Evolutionary conservation across 495 filamentous ascomycete genomes (phyloP), one percentile per base, ranked within the genome.

Genomic region (Hyaloscypha hepaticicola): DNA sequence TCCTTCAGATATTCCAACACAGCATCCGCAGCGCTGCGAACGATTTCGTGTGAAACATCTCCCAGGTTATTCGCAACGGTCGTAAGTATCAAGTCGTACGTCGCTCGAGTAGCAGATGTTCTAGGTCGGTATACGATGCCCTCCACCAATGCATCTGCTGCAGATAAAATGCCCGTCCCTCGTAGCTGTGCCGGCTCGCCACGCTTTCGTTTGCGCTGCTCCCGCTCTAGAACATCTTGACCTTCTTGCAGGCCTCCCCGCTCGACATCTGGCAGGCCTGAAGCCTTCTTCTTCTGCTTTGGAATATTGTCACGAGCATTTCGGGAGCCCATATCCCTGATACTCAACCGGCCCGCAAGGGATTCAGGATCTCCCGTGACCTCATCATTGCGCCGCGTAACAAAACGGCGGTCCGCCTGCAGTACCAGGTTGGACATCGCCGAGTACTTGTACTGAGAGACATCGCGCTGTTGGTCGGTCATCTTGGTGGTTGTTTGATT

Each of bases 351-450:
- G 29, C 95, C 94, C 38, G 95, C 95, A 51, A 99, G 85, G 58
- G 95, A 98, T 78, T 99, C 95, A 57, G 95, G 95, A 74, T 99
- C 96, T 71, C 95, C 95, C 38, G 96, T 97, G 63, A 90, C 88
- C 77, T 99, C 95, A 79, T 99, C 95, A 68, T 88, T 91, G 68
- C 90, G 86, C 70, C 93, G 88, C 61, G 91, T 93, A 70, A 94
- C 88, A 75, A 99, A 98, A 74, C 96, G 89, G 78, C 91, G 88
- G 82, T 99, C 95, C 80, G 92, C 93, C 88, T 97, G 94, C 85
- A 97, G 91, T 75, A 99, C 95, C 92, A 99, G 87, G 87, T 99
- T 99, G 82, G 95, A 98, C 95, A 99, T 99, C 76, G 92, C 93
- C 87, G 92, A 91, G 84, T 99, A 99, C 78, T 99, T 99, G 83